Conservation (phyloP, 208 protist genomes). For the Crithidia acanthocephali region DNA sequence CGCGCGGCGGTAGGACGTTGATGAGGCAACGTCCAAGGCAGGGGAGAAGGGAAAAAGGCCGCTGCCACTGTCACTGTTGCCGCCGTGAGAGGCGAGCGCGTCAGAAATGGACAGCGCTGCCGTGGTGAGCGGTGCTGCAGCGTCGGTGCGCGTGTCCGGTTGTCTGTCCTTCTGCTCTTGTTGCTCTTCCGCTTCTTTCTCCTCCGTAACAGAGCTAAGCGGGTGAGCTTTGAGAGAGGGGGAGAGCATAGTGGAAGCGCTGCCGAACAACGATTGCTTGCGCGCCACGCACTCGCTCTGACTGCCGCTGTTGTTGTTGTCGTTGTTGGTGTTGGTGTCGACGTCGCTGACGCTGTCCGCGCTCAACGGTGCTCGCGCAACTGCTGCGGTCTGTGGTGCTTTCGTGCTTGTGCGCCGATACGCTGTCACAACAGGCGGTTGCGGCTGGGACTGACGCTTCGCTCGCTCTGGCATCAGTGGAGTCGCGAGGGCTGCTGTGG, state of each 20-base stretch:
- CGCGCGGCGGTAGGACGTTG: background rate
- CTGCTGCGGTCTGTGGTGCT: background rate
- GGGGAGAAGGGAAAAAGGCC: conserved; percentile 10
- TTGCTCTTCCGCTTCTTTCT: background rate
- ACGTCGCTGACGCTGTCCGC: background rate
- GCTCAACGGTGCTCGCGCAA: background rate
- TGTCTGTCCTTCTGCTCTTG: background rate
- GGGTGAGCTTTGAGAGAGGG: background rate
- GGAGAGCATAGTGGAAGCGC: background rate
- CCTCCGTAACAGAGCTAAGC: background rate
- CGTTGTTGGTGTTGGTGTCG: background rate
- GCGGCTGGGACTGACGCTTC: background rate
- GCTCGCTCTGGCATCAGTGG: background rate
- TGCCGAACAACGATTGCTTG: background rate
- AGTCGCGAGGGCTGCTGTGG: background rate
- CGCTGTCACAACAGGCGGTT: background rate
- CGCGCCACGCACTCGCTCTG: background rate
- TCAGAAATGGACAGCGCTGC: background rate
- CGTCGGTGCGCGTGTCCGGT: background rate
- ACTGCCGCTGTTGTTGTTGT: background rate
- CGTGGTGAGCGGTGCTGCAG: background rate
- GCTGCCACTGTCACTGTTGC: conserved; percentile 9
- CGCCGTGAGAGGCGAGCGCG: background rate
- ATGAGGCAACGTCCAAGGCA: background rate
- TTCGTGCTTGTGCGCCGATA: conserved; percentile 13